Conservation (phyloP, 208 protist genomes). For the Leishmania tropica region DNA sequence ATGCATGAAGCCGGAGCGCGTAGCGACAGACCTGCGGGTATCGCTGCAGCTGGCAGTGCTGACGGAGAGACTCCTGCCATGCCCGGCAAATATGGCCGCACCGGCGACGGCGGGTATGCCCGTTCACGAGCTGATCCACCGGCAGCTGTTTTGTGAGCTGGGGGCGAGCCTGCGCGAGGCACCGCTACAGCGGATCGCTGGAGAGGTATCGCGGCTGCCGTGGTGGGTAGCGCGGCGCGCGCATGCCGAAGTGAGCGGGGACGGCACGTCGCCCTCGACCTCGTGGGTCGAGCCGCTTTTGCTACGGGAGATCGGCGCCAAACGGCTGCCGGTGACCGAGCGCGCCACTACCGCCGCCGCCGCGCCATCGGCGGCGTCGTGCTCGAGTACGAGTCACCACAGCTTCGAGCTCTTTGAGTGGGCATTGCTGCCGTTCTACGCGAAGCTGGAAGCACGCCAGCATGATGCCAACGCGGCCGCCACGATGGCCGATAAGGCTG, state of each 20-base stretch:
- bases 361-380: background rate
- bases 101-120: background rate
- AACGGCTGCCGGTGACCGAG: background rate
- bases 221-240: constrained; percentile 27
- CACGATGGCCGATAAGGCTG: background rate
- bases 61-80: background rate
- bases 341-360: background rate
- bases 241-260: background rate
- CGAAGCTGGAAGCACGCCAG: constrained; percentile 12
- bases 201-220: constrained; percentile 14
- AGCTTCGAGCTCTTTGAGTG: constrained; percentile 28
- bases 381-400: background rate
- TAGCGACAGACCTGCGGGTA: background rate
- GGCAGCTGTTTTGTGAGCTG: constrained; percentile 1
- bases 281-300: constrained; percentile 22
- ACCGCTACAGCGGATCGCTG: constrained; percentile 17
- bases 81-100: background rate
- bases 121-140: constrained; percentile 1
- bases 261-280: background rate
- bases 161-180: background rate
- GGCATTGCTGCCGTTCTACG: constrained; percentile 30
- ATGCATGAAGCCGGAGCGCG: background rate
- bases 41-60: constrained; percentile 13
- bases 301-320: constrained; percentile 4
- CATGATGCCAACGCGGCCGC: background rate